A percentile compares a stretch with the other conserved stretches of the same genome.
Evolutionary conservation across 139 green algal genomes (phyloP).

Genomic region (Ettlia oleoabundans): DNA sequence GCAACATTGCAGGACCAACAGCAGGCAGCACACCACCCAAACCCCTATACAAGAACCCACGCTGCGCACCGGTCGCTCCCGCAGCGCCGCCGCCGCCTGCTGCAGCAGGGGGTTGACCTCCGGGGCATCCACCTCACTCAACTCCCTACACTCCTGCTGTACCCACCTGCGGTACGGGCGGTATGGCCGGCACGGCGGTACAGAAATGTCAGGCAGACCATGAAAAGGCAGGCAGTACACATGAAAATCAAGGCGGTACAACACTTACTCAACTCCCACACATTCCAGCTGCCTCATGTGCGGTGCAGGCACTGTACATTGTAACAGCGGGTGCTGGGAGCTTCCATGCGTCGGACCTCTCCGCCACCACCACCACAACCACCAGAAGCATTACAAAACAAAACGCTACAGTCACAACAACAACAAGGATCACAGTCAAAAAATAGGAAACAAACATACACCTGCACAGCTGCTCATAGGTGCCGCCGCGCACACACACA

Average conservation of each 20-base stretch:
- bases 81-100: constrained; percentile 78
- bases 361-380: no score
- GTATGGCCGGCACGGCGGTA: neutral
- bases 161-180: constrained; percentile 85
- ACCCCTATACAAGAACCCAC: no score
- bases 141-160: constrained; percentile 86
- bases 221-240: neutral
- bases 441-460: neutral
- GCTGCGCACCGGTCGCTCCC: constrained; percentile 76
- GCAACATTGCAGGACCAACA: no score
- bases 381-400: no score
- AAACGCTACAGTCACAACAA: neutral
- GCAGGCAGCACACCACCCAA: no score
- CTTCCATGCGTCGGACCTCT: no score
- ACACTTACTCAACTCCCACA: no score
- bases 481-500: no score
- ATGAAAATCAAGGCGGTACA: neutral
- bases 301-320: no score
- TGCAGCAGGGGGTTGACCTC: constrained; percentile 87
- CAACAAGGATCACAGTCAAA: neutral
- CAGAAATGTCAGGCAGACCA: neutral
- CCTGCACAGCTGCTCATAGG: neutral
- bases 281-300: no score
- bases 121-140: constrained; percentile 87
- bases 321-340: no score